A percentile compares a stretch with the other conserved stretches of the same genome.
phyloP scores from a whole-genome alignment of 495 filamentous ascomycete genomes.

The Arthonia radiata region DNA sequence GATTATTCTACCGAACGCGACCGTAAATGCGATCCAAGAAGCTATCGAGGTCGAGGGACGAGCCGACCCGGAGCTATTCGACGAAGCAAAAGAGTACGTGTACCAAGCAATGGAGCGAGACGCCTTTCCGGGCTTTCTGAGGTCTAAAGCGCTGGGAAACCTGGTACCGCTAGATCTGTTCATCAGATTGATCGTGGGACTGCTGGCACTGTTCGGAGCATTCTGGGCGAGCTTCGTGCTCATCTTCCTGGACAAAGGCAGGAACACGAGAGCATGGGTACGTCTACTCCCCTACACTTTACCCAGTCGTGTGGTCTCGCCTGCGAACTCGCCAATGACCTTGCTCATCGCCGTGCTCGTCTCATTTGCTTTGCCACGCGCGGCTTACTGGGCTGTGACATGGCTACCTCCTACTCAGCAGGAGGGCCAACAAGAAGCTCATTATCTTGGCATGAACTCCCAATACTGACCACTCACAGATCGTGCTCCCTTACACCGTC shows the following conservation, averaged over 20 bases:
- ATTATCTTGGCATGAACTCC: slow-evolving; percentile 1
- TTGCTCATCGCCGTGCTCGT: slow-evolving; percentile 7
- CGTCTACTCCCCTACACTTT: slow-evolving; percentile 8
- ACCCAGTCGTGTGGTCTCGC: background rate
- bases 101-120: slow-evolving; percentile 99
- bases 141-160: slow-evolving; percentile 84
- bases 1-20: slow-evolving; percentile 71
- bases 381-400: too few species aligned
- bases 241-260: slow-evolving; percentile 63
- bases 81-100: slow-evolving; percentile 92
- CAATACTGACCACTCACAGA: slow-evolving; percentile 19
- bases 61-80: slow-evolving; percentile 93
- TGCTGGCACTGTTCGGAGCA: slow-evolving; percentile 64
- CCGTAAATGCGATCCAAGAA: slow-evolving; percentile 54
- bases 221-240: slow-evolving; percentile 88
- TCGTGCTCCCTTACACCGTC: slow-evolving; percentile 81
- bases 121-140: slow-evolving; percentile 88
- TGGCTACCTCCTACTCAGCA: too few species aligned
- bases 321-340: slow-evolving; percentile 4
- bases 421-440: too few species aligned
- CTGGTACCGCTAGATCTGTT: slow-evolving; percentile 71
- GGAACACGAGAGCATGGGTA: slow-evolving; percentile 62
- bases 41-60: slow-evolving; percentile 70
- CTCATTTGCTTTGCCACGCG: too few species aligned
- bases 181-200: slow-evolving; percentile 58